Evolutionary conservation across 805 yeast species (phyloP), one percentile per base, ranked within the genome.

Genomic region (Saccharomycopsis capsularis): DNA sequence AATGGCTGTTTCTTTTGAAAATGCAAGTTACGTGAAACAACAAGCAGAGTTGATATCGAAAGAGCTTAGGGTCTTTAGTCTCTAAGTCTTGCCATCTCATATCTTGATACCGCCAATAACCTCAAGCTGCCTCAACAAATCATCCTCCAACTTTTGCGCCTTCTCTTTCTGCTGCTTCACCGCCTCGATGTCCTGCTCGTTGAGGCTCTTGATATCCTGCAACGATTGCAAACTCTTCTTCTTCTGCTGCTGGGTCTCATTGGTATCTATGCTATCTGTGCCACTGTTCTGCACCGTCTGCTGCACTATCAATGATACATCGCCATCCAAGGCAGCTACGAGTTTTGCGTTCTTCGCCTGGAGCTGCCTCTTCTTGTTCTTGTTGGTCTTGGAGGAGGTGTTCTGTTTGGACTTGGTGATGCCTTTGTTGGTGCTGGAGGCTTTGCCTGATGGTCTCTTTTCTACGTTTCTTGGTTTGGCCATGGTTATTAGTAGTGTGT

Each of bases 391-490:
- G 11, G 44, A 11, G 29, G 71, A 62, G 90, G 89, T 27, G 81
- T 87, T 69, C 81, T 82, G 52, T 82, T 81, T 61, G 87, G 82
- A 71, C 85, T 93, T 98, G 99, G 93, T 63, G 99, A 99, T 1
- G 76, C 95, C 23, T 71, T 93, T 53, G 76, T 93, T 61, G 87
- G 90, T 68, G 85, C 96, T 3, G 99, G 93, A 65, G 95, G 85
- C 42, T 15, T 23, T 13, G 32, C 25, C n/a, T 11, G 42, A 19
- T 19, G 21, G 7, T 39, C 30, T 9, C 21, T 7, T 18, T 6
- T 7, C n/a, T 5, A 5, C 7, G 6, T 7, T 18, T 39, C 21
- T 21, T 16, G 42, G 16, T 39, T 39, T 39, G 21, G 42, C 42
- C 42, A 39, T 39, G 30, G n/a, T 36, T 19, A 11, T 16, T 27